These are phyloP conservation scores for Ochromonas danica DNA, from an alignment of 108 stramenopile species.

Conservation along the genomic window DNA sequence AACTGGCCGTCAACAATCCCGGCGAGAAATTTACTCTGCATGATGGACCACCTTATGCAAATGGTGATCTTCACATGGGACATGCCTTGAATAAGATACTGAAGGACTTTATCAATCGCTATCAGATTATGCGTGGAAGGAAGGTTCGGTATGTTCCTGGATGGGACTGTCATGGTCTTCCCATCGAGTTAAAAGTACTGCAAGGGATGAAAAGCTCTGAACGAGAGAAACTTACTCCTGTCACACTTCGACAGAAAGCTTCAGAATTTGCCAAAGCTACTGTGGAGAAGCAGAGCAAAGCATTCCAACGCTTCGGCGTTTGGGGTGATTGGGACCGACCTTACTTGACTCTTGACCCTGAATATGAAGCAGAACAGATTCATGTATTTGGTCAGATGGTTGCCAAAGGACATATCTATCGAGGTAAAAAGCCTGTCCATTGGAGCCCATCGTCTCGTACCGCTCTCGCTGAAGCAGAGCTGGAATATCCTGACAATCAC, in stretches of 20 bases:
- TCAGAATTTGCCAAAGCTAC: slow-evolving; percentile 83
- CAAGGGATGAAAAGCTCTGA: slow-evolving; percentile 81
- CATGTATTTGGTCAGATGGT: slow-evolving; percentile 94
- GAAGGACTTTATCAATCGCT: slow-evolving; percentile 97
- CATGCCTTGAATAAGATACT: slow-evolving; percentile 97
- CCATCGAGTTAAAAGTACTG: slow-evolving; percentile 97
- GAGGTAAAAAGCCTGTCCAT: slow-evolving; percentile 94
- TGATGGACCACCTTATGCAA: slow-evolving; percentile 99
- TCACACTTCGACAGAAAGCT: slow-evolving; percentile 80
- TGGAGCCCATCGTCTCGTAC: slow-evolving; percentile 94
- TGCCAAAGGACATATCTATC: slow-evolving; percentile 86
- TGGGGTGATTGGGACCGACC: slow-evolving; percentile 93
- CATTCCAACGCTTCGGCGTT: slow-evolving; percentile 89
- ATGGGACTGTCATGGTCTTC: slow-evolving; percentile 99
- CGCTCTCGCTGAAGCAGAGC: slow-evolving; percentile 95
- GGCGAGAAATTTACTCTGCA: slow-evolving; percentile 80
- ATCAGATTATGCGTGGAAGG: slow-evolving; percentile 82
- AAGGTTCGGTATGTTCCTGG: slow-evolving; percentile 96
- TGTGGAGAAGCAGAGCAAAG: slow-evolving; percentile 74
- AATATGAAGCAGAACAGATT: slow-evolving; percentile 95
- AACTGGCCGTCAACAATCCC: slow-evolving; percentile 61
- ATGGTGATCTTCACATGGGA: slow-evolving; percentile 96
- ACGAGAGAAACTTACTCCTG: slow-evolving; percentile 65
- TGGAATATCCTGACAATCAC: slow-evolving; percentile 87
- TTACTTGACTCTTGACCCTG: slow-evolving; percentile 89